Conservation (phyloP, 2,329 filamentous ascomycete genomes). For the Colletotrichum melonis region DNA sequence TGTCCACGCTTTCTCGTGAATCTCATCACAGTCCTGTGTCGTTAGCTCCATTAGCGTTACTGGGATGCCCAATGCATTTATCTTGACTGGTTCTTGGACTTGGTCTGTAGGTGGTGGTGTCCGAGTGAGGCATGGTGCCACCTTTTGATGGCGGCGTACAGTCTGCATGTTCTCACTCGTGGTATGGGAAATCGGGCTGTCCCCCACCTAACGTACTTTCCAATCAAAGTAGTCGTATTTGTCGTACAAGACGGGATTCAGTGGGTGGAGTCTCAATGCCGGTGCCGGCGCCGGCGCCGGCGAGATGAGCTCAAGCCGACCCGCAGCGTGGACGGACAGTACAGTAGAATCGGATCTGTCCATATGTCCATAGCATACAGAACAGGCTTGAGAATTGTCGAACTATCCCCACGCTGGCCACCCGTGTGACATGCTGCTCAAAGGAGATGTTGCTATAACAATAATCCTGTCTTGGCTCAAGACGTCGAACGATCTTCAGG, state of each 20-base stretch:
- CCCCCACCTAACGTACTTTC: background rate
- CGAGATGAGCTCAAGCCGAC: background rate
- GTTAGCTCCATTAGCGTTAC: background rate
- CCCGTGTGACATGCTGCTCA: background rate
- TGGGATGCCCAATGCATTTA: background rate
- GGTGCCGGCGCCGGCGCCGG: background rate
- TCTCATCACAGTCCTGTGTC: background rate
- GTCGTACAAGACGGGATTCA: background rate
- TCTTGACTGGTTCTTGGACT: background rate
- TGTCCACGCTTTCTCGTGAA: background rate
- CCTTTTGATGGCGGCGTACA: background rate
- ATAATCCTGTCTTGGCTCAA: background rate
- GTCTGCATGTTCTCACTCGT: background rate
- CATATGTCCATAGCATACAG: background rate
- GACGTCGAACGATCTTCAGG: background rate
- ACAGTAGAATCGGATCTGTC: too few relatives aligned
- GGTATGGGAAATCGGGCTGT: background rate
- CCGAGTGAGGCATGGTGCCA: background rate
- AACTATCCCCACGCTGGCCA: background rate
- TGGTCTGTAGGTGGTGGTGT: background rate
- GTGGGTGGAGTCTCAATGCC: background rate
- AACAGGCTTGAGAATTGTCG: background rate
- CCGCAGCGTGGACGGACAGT: background rate
- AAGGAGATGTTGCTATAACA: background rate
- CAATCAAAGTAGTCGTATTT: constrained; percentile 13